These are phyloP conservation scores for Nissolia schottii DNA, from an alignment of 306 rosid genomes.

Conservation along the genomic window DNA sequence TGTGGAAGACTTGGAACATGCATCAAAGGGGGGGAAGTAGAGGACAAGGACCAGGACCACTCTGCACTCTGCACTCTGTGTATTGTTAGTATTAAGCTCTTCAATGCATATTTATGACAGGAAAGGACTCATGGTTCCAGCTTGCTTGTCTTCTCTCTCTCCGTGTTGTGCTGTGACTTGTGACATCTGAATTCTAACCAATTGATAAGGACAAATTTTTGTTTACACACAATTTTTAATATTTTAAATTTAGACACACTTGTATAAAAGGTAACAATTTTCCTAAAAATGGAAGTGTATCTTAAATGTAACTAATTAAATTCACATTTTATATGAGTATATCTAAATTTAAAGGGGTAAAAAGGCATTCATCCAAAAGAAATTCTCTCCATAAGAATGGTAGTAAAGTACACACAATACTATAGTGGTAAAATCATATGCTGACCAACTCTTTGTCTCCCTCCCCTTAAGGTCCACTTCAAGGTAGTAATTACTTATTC, in stretches of 20 bases:
- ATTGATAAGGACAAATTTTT: too few species aligned
- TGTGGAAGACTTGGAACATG: conserved; percentile 7
- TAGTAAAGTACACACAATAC: conserved; percentile 13
- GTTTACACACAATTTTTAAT: too few species aligned
- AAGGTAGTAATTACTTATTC: neutral
- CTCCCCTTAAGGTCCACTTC: conserved; percentile 5
- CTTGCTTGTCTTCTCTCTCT: neutral
- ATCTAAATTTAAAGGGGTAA: too few species aligned
- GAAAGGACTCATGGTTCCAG: conserved; percentile 15
- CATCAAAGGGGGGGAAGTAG: neutral
- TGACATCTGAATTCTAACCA: conserved; percentile 28
- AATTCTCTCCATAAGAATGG: too few species aligned
- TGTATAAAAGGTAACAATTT: too few species aligned
- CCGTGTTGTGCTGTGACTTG: neutral
- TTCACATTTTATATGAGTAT: too few species aligned
- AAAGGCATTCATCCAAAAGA: too few species aligned
- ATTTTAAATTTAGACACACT: too few species aligned
- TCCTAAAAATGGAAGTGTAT: too few species aligned
- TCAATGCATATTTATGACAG: conserved; percentile 4
- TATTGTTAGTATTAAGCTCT: conserved; percentile 14
- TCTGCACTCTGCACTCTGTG: neutral
- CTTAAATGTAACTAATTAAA: too few species aligned
- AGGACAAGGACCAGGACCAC: conserved; percentile 16
- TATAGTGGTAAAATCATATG: conserved; percentile 27
- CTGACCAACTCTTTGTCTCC: conserved; percentile 41